phyloP scores from a whole-genome alignment of 148 eudicot species.

The Drosera capensis region DNA sequence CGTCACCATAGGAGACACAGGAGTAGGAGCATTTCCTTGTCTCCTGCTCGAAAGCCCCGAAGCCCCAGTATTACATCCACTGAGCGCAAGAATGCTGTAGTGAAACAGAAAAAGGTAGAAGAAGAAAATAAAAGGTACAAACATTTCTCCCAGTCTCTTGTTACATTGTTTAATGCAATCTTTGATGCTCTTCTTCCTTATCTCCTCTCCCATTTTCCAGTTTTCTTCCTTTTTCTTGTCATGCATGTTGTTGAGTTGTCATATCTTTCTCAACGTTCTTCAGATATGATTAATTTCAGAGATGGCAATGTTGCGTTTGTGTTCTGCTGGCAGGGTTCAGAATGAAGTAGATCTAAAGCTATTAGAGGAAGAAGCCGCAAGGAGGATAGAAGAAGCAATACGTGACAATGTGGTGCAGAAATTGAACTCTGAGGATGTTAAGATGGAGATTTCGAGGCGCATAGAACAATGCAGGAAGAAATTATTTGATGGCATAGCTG shows the following conservation, averaged over 20 bases:
- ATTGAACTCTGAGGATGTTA: slow-evolving; percentile 64
- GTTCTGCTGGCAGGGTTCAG: slow-evolving; percentile 39
- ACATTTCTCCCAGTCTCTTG: background rate
- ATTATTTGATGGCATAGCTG: slow-evolving; percentile 63
- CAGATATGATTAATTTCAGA: slow-evolving; percentile 7
- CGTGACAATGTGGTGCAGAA: slow-evolving; percentile 74
- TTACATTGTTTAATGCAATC: background rate
- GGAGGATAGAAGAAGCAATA: slow-evolving; percentile 85
- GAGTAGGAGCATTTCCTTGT: slow-evolving; percentile 42
- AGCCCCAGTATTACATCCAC: slow-evolving; percentile 48
- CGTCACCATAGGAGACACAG: slow-evolving; percentile 48
- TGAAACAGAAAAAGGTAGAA: slow-evolving; percentile 65
- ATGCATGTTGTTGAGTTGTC: background rate
- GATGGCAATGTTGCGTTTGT: no score
- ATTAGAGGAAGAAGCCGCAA: slow-evolving; percentile 92
- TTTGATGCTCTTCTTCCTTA: slow-evolving; percentile 4
- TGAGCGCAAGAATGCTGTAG: slow-evolving; percentile 42
- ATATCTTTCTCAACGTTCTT: background rate
- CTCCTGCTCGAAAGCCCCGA: slow-evolving; percentile 52
- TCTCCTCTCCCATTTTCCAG: slow-evolving; percentile 4
- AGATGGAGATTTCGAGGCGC: slow-evolving; percentile 50
- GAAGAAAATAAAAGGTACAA: slow-evolving; percentile 81
- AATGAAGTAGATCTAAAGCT: slow-evolving; percentile 56
- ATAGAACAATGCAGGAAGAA: slow-evolving; percentile 63
- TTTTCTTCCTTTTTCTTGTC: slow-evolving; percentile 1